Evolutionary conservation across 228 moss, liverwort and hornwort genomes (phyloP), one percentile per base, ranked within the genome.

Genomic region (Sphagnum magellanicum): DNA sequence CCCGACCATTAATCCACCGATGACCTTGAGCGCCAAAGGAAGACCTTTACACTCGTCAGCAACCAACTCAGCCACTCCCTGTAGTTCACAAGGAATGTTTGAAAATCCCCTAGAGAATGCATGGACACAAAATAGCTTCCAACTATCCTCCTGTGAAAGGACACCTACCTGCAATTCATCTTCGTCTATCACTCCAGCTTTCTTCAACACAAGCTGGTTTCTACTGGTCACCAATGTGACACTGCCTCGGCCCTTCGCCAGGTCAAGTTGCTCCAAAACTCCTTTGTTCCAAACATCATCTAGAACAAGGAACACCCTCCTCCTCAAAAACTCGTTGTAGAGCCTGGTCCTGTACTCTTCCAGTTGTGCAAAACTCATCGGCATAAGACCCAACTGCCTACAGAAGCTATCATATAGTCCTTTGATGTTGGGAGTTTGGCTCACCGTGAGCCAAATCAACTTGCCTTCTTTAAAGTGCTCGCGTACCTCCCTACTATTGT

Each of bases 61-160:
- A 50, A 81, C 74, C 13, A 51, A 10, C 53, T 49, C 70, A 4
- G 76, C 76, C 8, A 48, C 10, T 6, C 4, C 10, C 52, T 74
- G 8, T 16, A 74, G 48, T 51, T 48, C 6, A 0, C 12, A 13
- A 5, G 78, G 67, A 6, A 68, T 68, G 52, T 76, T 65, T 16
- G 53, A 51, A 46, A 50, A 67, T n/a, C 71, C 77, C 50, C 64
- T 51, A 32, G 32, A 32, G 69, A 81, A 81, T 5, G 81, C 77
- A 72, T 81, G 77, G 67, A 67, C 74, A 50, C 71, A 74, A 64
- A 81, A 81, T 11, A 81, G 78, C 58, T 77, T 50, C 77, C 77
- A 81, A 51, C 81, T 81, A 50, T 81, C 32, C 17, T 77, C 71
- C 17, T 59, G 49, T 51, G 63, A 64, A 48, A 77, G 74, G 67